Base-by-base conservation (phyloP, 257 asterid genomes). In the Penstemon barbatus region DNA sequence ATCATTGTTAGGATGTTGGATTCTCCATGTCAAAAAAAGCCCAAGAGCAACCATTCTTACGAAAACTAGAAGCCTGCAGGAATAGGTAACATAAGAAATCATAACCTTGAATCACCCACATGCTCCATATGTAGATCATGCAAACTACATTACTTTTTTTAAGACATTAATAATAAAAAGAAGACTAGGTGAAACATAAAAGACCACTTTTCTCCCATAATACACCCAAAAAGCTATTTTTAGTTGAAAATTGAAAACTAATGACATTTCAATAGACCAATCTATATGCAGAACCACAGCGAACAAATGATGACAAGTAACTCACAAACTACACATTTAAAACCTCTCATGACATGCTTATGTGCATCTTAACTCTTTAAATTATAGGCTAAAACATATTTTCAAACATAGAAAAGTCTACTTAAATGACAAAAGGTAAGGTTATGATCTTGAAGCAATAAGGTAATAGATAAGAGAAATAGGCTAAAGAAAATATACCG, bases 11-110 rank as follows among this genome's bases (percentile, higher is more conserved):
- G 91, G 95, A 80, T 87, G 66, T 4, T 71, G 67, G 68, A 87
- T 74, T 75, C 91, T 74, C 95, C 95, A 87, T 63, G 84, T 78
- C 63, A 87, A 75, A 78, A 87, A 87, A 72, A 87, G 57, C 25
- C 87, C 95, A 61, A 87, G 91, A 65, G 83, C 83, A 46, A 85
- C 75, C 82, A 87, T 73, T 36, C 95, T 87, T 10, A 85, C 18
- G 4, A 76, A 6, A 52, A 87, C 49, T 41, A 87, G 74, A 74
- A 87, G 95, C 83, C 95, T 87, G 82, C 41, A 53, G 43, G 12
- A 41, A 65, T 25, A 67, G 33, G 74, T 59, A 37, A 15, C 43
- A 73, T 2, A 9, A 57, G 54, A 69, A 38, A 36, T 51, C 68
- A 45, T 10, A 72, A 71, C 13, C 57, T 44, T 11, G 43, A 65